Conservation (phyloP, 192 early-diverging fungal genomes). For the Dissophora ornata region DNA sequence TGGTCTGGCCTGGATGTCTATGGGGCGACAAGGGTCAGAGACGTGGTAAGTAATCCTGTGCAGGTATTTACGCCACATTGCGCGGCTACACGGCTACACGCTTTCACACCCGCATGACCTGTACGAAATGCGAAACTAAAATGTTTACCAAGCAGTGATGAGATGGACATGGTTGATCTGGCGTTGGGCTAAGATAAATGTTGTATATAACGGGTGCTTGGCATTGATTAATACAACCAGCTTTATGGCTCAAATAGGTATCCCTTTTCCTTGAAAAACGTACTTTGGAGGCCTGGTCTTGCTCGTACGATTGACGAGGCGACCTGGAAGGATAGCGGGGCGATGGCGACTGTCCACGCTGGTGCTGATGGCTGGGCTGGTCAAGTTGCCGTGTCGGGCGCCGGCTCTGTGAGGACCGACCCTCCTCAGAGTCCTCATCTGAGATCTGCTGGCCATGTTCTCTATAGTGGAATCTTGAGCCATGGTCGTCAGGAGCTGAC, state of each 20-base stretch:
- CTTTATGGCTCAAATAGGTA: too few relatives aligned
- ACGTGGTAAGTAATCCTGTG: too few relatives aligned
- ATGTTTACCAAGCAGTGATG: slow-evolving; percentile 52
- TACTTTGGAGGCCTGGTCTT: background rate
- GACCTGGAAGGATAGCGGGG: background rate
- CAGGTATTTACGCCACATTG: too few relatives aligned
- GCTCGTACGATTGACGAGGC: background rate
- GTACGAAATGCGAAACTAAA: too few relatives aligned
- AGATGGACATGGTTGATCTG: slow-evolving; percentile 42
- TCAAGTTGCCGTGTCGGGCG: background rate
- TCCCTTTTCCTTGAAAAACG: too few relatives aligned
- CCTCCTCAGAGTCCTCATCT: slow-evolving; percentile 34
- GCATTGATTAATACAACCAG: too few relatives aligned
- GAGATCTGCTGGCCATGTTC: slow-evolving; percentile 12
- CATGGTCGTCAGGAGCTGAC: background rate
- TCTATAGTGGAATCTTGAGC: slow-evolving; percentile 22
- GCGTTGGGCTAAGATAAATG: background rate
- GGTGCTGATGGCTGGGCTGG: background rate
- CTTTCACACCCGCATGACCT: too few relatives aligned
- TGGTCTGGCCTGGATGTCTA: slow-evolving; percentile 1
- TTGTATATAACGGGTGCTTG: background rate
- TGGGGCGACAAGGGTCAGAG: background rate
- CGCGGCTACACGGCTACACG: too few relatives aligned
- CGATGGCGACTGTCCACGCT: background rate
- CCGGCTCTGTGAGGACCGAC: too few relatives aligned